Evolutionary conservation across 1,139 yeast species (phyloP).

Genomic region (Saccharomyces hybrid): DNA sequence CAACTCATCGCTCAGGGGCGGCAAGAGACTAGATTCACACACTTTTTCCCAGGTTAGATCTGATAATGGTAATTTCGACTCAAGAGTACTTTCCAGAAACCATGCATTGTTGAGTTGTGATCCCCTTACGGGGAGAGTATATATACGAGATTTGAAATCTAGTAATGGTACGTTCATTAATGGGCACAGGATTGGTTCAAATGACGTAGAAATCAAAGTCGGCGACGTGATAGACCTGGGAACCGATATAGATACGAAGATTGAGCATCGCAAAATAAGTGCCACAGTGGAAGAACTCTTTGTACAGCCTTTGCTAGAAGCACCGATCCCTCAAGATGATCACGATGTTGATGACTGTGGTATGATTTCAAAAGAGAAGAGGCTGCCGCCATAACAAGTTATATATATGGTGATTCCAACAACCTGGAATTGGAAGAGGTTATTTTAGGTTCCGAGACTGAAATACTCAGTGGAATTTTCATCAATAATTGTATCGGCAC

Average conservation of each 20-base stretch:
- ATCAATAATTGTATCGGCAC: constrained; percentile 52
- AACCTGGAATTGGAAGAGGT: constrained; percentile 52
- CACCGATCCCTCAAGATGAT: neutral
- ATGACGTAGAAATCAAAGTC: constrained; percentile 46
- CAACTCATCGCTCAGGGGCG: constrained; percentile 9
- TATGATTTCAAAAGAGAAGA: constrained; percentile 11
- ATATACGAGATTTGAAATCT: constrained; percentile 75
- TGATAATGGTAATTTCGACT: constrained; percentile 87
- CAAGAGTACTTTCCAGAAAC: constrained; percentile 81
- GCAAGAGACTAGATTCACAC: constrained; percentile 37
- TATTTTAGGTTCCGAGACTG: constrained; percentile 46
- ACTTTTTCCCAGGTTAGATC: constrained; percentile 35
- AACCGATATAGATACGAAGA: constrained; percentile 74
- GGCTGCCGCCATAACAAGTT: constrained; percentile 49
- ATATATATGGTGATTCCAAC: constrained; percentile 70
- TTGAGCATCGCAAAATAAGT: constrained; percentile 74
- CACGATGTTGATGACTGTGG: neutral
- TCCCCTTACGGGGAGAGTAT: constrained; percentile 53
- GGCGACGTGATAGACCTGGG: constrained; percentile 83
- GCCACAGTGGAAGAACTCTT: constrained; percentile 67
- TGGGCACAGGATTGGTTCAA: constrained; percentile 57
- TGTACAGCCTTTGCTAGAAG: constrained; percentile 40
- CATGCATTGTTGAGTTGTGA: constrained; percentile 87
- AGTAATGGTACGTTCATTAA: constrained; percentile 95
- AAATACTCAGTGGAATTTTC: constrained; percentile 51